These are phyloP conservation scores for Yamadazyma jaroonii DNA, from an alignment of 1,139 yeast species.

Conservation along the genomic window DNA sequence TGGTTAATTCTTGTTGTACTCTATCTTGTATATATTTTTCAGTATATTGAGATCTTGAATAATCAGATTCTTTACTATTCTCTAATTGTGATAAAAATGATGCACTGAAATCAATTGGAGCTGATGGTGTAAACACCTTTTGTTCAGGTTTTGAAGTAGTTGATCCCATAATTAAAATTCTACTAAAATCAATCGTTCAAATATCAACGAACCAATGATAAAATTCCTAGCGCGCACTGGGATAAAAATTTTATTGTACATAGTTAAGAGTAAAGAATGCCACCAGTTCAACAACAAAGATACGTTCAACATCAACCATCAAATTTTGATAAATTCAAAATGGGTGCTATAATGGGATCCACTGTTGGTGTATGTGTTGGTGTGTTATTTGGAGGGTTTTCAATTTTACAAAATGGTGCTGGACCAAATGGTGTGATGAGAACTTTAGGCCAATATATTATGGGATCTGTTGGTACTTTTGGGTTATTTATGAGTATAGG, in stretches of 20 bases:
- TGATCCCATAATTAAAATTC: conserved; percentile 51
- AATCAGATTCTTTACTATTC: conserved; percentile 72
- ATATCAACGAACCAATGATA: background rate
- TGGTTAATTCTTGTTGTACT: conserved; percentile 63
- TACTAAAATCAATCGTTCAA: background rate
- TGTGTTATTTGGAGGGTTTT: conserved; percentile 88
- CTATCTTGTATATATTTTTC: conserved; percentile 77
- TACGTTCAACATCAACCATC: conserved; percentile 79
- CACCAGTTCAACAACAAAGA: conserved; percentile 80
- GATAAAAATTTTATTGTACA: conserved; percentile 1
- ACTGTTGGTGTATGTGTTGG: conserved; percentile 97
- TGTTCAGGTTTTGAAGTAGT: conserved; percentile 59
- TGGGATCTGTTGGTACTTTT: conserved; percentile 96
- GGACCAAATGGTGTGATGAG: conserved; percentile 99
- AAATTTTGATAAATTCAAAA: conserved; percentile 91
- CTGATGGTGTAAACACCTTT: conserved; percentile 64
- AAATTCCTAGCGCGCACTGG: background rate
- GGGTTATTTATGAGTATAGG: conserved; percentile 96
- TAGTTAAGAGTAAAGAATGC: conserved; percentile 43
- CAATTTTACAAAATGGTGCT: conserved; percentile 89
- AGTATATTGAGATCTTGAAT: conserved; percentile 75
- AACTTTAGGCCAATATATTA: conserved; percentile 93
- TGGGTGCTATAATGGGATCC: conserved; percentile 97
- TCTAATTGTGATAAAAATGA: conserved; percentile 70
- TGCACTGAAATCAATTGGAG: conserved; percentile 75